Evolutionary conservation across 2,329 filamentous ascomycete genomes (phyloP).

Genomic region (Colletotrichum incanum): DNA sequence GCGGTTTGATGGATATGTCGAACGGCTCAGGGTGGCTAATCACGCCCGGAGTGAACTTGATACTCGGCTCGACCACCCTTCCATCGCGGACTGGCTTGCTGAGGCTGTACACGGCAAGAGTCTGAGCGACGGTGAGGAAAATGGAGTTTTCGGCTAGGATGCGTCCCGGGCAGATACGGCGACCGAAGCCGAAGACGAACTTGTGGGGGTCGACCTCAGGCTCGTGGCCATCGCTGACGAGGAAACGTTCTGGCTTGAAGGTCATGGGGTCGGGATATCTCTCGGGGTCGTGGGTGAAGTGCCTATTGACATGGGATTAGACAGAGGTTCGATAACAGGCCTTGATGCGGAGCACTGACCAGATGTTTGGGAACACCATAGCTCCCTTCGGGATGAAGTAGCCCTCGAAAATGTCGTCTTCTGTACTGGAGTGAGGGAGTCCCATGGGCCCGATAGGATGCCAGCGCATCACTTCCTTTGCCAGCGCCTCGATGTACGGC

Average conservation of each 20-base stretch:
- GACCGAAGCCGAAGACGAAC: slow-evolving; percentile 45
- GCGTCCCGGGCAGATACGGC: slow-evolving; percentile 46
- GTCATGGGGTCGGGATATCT: slow-evolving; percentile 66
- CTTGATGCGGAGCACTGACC: slow-evolving; percentile 48
- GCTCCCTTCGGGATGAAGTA: slow-evolving; percentile 41
- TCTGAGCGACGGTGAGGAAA: slow-evolving; percentile 54
- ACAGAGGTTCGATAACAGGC: accelerated
- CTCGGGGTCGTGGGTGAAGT: slow-evolving; percentile 72
- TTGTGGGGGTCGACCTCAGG: slow-evolving; percentile 41
- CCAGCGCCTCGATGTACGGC: slow-evolving; percentile 68
- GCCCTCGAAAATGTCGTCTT: slow-evolving; percentile 37
- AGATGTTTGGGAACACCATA: slow-evolving; percentile 46
- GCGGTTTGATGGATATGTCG: slow-evolving; percentile 30
- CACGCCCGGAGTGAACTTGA: slow-evolving; percentile 29
- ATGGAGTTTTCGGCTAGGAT: slow-evolving; percentile 44
- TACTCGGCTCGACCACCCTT: slow-evolving; percentile 49
- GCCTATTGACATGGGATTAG: neutral
- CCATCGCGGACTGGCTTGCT: slow-evolving; percentile 54
- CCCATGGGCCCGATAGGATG: slow-evolving; percentile 65
- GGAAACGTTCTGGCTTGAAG: slow-evolving; percentile 55
- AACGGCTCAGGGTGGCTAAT: slow-evolving; percentile 41
- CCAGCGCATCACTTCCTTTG: slow-evolving; percentile 72
- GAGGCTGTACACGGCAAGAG: slow-evolving; percentile 63
- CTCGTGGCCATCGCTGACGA: slow-evolving; percentile 42
- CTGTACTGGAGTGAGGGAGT: slow-evolving; percentile 56